Evolutionary conservation across 2,329 filamentous ascomycete genomes (phyloP).

Genomic region (Claviceps capensis): DNA sequence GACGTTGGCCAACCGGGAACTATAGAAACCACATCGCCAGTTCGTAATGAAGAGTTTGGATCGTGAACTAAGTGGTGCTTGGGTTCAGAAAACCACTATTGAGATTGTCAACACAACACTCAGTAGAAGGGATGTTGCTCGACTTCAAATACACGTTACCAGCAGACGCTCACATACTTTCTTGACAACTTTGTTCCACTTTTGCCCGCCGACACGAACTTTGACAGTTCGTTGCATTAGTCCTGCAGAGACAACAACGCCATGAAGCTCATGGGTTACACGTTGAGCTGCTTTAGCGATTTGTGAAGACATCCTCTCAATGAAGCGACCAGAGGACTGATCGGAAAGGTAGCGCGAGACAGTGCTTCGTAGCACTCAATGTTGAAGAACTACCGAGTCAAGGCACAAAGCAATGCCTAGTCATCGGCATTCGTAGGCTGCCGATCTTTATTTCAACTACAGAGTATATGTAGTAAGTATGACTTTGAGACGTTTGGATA

Average conservation of each 20-base stretch:
- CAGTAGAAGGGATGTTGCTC: neutral
- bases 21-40: constrained; percentile 65
- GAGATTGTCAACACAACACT: neutral
- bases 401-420: neutral
- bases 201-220: constrained; percentile 55
- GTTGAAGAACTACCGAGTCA: too few species aligned
- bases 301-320: constrained; percentile 24
- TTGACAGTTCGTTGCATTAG: constrained; percentile 69
- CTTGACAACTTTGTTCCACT: constrained; percentile 58
- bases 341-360: neutral
- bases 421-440: neutral
- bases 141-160: neutral
- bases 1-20: constrained; percentile 50
- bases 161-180: constrained; percentile 41
- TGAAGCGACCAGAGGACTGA: neutral
- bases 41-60: constrained; percentile 56
- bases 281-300: constrained; percentile 27
- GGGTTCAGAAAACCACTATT: constrained; percentile 45
- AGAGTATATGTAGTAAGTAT: too few species aligned
- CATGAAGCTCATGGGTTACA: constrained; percentile 40
- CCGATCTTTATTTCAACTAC: too few species aligned
- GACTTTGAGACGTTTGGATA: too few species aligned
- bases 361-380: neutral
- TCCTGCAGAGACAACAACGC: constrained; percentile 65
- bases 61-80: constrained; percentile 63